These are phyloP conservation scores for Tubosaeta sp. DNA, from an alignment of 768 basidiomycete genomes.

Conservation along the genomic window DNA sequence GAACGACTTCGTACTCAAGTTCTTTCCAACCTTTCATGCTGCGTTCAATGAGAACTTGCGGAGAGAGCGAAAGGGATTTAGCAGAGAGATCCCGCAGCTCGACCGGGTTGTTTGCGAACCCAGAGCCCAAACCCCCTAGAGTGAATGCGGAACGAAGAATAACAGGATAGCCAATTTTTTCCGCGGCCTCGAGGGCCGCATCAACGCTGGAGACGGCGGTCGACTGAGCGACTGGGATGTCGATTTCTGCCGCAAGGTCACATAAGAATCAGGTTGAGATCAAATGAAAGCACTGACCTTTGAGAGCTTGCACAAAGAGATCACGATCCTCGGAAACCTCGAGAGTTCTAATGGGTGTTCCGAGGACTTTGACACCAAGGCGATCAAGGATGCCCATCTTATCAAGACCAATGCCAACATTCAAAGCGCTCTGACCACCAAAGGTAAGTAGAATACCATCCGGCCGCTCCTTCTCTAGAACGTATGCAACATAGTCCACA, in stretches of 20 bases:
- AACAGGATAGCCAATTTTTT: slow-evolving; percentile 92
- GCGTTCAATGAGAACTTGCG: slow-evolving; percentile 95
- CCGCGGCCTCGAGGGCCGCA: slow-evolving; percentile 88
- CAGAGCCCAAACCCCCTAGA: slow-evolving; percentile 96
- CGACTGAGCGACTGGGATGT: slow-evolving; percentile 93
- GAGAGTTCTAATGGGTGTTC: slow-evolving; percentile 90
- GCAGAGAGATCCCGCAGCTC: slow-evolving; percentile 94
- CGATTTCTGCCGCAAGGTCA: slow-evolving; percentile 65
- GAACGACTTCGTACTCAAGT: slow-evolving; percentile 98
- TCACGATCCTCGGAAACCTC: slow-evolving; percentile 97
- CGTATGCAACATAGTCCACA: slow-evolving; percentile 96
- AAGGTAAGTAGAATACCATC: slow-evolving; percentile 97
- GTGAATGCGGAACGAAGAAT: slow-evolving; percentile 97
- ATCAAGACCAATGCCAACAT: slow-evolving; percentile 95
- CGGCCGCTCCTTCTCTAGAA: slow-evolving; percentile 96
- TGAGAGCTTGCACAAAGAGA: slow-evolving; percentile 92
- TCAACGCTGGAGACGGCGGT: slow-evolving; percentile 96
- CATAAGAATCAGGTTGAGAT: slow-evolving; percentile 2
- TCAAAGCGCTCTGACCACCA: slow-evolving; percentile 96
- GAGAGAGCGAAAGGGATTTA: slow-evolving; percentile 83
- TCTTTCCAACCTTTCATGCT: slow-evolving; percentile 99
- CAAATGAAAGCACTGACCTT: slow-evolving; percentile 52
- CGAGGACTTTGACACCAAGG: slow-evolving; percentile 88
- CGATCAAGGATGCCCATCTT: slow-evolving; percentile 95
- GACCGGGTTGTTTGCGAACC: slow-evolving; percentile 92